A percentile compares a stretch with the other conserved stretches of the same genome.
Evolutionary conservation across 768 basidiomycete species (phyloP).

Genomic region (Trametes meyenii): DNA sequence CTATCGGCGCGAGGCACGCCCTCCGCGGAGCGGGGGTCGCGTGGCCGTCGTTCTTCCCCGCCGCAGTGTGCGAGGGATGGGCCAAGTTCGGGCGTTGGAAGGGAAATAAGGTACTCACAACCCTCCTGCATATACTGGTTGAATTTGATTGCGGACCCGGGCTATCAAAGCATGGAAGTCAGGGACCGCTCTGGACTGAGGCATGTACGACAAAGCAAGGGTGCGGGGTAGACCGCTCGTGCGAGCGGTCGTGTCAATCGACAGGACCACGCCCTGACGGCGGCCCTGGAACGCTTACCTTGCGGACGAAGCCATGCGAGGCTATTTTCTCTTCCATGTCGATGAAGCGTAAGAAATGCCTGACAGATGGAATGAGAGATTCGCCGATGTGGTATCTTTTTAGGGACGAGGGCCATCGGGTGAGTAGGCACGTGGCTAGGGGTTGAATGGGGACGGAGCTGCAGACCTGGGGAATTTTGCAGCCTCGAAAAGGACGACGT

Average conservation of each 20-base stretch:
- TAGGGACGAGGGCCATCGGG: neutral
- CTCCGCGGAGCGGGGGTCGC: neutral
- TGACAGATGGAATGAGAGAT: slow-evolving; percentile 52
- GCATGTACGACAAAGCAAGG: neutral
- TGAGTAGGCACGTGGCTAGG: neutral
- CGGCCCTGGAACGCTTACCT: slow-evolving; percentile 40
- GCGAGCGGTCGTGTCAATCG: neutral
- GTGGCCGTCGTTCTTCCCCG: neutral
- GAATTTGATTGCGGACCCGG: slow-evolving; percentile 64
- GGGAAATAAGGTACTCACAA: slow-evolving; percentile 44
- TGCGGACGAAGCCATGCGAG: slow-evolving; percentile 47
- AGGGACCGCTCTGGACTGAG: neutral
- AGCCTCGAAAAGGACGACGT: slow-evolving; percentile 59
- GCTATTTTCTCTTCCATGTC: slow-evolving; percentile 48
- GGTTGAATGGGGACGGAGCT: neutral
- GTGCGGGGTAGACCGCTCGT: neutral
- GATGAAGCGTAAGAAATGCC: slow-evolving; percentile 56
- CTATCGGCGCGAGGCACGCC: neutral
- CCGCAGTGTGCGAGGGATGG: neutral
- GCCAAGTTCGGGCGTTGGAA: neutral
- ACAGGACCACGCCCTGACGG: neutral
- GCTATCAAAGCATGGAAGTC: slow-evolving; percentile 39
- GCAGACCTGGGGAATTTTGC: slow-evolving; percentile 55
- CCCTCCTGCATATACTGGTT: slow-evolving; percentile 56
- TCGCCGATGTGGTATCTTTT: slow-evolving; percentile 51